Evolutionary conservation across 495 filamentous ascomycete genomes (phyloP), one percentile per base, ranked within the genome.

Genomic region (Baudoinia panamericana): DNA sequence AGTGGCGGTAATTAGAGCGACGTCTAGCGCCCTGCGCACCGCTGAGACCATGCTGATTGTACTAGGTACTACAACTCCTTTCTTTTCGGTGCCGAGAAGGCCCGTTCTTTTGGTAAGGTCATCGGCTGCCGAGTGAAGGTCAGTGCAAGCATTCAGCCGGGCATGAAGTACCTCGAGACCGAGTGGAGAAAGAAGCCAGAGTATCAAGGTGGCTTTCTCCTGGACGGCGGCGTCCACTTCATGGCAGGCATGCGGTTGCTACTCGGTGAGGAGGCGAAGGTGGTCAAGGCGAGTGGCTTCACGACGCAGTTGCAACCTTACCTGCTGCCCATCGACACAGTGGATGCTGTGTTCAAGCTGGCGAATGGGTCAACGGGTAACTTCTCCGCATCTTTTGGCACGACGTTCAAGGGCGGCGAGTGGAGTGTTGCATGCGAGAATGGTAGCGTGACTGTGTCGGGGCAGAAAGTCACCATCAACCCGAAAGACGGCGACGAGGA

Each of bases 171-270:
- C 48, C 70, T 63, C 46, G 65, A 80, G 39, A 92, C 84, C 1
- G 61, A 66, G 34, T 90, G 83, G 83, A 73, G 83, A 15, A 82
- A 79, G 51, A 68, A 43, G 11, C 82, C 82, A 0, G 60, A 68
- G 24, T 71, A 85, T 51, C 79, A 84, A 54, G 83, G 81, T 18
- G 83, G 83, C 15, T 90, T 86, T 51, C 54, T 86, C 15, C 63
- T 88, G 0, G 83, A 87, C 46, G 82, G 76, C 3, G 82, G 83
- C 2, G 73, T 90, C 5, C 83, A 87, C 53, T 73, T 71, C 40
- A 62, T 76, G 22, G 83, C 82, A 13, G 78, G 62, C 0, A 59
- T 78, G 7, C 61, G 78, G 31, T 52, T 73, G 30, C 55, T 87
- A 31, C 58, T 85, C 1, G 45, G 72, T 4, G 47, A 57, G 12